Conservation (phyloP, 257 asterid species). For the Nemophila menziesii region DNA sequence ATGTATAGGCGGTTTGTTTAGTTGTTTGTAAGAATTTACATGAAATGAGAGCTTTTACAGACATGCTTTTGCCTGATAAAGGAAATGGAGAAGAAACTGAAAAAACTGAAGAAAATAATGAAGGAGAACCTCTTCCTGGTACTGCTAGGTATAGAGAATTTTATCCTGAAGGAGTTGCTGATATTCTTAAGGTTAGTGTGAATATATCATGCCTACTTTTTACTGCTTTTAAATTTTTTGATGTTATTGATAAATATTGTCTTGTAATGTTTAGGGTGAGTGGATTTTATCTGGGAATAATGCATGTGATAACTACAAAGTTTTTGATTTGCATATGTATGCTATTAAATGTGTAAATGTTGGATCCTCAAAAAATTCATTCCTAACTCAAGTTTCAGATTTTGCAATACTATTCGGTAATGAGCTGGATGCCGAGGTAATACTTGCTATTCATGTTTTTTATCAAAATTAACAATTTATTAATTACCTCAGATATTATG, state of each 20-base stretch:
- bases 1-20: constrained; percentile 83
- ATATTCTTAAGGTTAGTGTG: constrained; percentile 67
- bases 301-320: constrained; percentile 35
- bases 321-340: constrained; percentile 57
- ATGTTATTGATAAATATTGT: no score
- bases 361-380: constrained; percentile 80
- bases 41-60: constrained; percentile 99
- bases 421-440: constrained; percentile 96
- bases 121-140: constrained; percentile 94
- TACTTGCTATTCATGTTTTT: no score
- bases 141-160: constrained; percentile 96
- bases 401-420: constrained; percentile 82
- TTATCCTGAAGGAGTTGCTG: constrained; percentile 99
- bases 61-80: constrained; percentile 97
- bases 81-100: constrained; percentile 64
- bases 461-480: constrained; percentile 1
- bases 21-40: constrained; percentile 99
- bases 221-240: no score
- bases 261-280: constrained; percentile 56
- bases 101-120: constrained; percentile 72
- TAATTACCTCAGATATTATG: not conserved
- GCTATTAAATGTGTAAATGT: constrained; percentile 54
- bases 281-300: constrained; percentile 74
- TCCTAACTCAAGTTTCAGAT: constrained; percentile 72
- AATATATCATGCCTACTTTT: no score